Evolutionary conservation across 2,329 filamentous ascomycete species (phyloP).

Genomic region (Xylariaceae sp.): DNA sequence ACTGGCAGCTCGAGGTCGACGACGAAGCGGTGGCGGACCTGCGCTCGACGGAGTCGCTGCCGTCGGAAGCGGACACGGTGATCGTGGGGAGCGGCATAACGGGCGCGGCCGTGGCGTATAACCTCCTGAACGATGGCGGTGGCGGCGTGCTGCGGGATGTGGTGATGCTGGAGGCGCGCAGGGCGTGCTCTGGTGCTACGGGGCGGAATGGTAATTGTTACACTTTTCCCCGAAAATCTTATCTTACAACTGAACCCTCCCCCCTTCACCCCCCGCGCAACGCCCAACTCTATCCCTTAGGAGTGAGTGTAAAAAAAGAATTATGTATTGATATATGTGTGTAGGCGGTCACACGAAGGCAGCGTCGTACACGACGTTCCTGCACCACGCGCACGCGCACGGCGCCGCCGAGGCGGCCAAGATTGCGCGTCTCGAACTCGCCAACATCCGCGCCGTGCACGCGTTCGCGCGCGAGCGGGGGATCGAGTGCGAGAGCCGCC

Average conservation of each 20-base stretch:
- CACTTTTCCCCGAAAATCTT: background rate
- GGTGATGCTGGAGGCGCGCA: slow-evolving; percentile 59
- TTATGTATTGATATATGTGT: no score
- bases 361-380: slow-evolving; percentile 44
- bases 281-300: no score
- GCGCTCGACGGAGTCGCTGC: slow-evolving; percentile 45
- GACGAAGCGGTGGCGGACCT: slow-evolving; percentile 42
- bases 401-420: slow-evolving; percentile 45
- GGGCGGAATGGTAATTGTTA: slow-evolving; percentile 45
- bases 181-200: slow-evolving; percentile 62
- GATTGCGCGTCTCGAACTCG: slow-evolving; percentile 47
- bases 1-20: slow-evolving; percentile 56
- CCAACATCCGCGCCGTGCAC: slow-evolving; percentile 51
- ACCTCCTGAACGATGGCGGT: slow-evolving; percentile 37
- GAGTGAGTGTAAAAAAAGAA: no score
- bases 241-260: no score
- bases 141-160: slow-evolving; percentile 46
- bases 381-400: slow-evolving; percentile 38
- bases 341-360: slow-evolving; percentile 40
- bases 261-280: no score
- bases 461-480: slow-evolving; percentile 42
- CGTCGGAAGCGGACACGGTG: slow-evolving; percentile 50
- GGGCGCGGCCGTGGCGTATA: slow-evolving; percentile 54
- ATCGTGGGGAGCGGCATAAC: slow-evolving; percentile 62
- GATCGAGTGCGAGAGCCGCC: slow-evolving; percentile 45